Percentiles rank a stretch among this genome's conserved stretches.
phyloP scores from a whole-genome alignment of 2,329 filamentous ascomycete genomes.

The Ophiostoma novo-ulmi region DNA sequence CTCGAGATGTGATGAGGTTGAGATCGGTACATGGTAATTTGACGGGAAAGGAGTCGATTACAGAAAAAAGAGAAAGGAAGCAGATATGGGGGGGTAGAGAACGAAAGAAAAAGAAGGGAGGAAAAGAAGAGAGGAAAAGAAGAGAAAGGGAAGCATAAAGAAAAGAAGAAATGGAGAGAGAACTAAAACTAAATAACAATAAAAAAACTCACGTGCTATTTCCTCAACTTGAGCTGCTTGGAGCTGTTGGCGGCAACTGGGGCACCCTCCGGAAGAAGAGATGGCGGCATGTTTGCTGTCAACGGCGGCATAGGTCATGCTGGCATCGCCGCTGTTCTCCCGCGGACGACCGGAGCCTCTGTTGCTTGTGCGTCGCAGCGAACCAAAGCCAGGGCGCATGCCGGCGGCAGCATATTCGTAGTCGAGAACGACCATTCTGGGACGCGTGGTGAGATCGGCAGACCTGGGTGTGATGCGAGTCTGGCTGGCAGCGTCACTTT shows the following conservation, averaged over 20 bases:
- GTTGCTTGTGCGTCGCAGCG: slow-evolving; percentile 2
- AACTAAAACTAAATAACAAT: not conserved
- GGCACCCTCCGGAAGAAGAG: slow-evolving; percentile 15
- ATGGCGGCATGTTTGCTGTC: not conserved
- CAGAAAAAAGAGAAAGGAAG: not conserved
- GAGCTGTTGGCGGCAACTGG: slow-evolving; percentile 17
- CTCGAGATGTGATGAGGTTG: not conserved
- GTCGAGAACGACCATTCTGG: slow-evolving; percentile 20
- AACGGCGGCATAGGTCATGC: slow-evolving; percentile 13
- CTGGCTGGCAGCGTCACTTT: not conserved
- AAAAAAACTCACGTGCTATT: slow-evolving; percentile 5
- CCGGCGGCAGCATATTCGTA: slow-evolving; percentile 18
- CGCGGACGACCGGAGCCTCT: not conserved
- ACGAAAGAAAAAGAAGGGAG: not conserved
- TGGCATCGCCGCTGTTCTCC: slow-evolving; percentile 15
- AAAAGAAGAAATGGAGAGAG: not conserved
- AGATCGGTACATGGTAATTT: too few relatives aligned
- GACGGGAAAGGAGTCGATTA: not conserved
- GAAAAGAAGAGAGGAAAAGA: not conserved
- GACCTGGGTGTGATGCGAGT: not conserved
- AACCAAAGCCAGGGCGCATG: slow-evolving; percentile 22
- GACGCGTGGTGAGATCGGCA: not conserved
- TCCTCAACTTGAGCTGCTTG: slow-evolving; percentile 13
- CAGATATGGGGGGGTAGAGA: not conserved
- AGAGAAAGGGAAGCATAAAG: not conserved